Evolutionary conservation across 2,329 filamentous ascomycete genomes (phyloP), one percentile per base, ranked within the genome.

Genomic region (Scytalidium lignicola): DNA sequence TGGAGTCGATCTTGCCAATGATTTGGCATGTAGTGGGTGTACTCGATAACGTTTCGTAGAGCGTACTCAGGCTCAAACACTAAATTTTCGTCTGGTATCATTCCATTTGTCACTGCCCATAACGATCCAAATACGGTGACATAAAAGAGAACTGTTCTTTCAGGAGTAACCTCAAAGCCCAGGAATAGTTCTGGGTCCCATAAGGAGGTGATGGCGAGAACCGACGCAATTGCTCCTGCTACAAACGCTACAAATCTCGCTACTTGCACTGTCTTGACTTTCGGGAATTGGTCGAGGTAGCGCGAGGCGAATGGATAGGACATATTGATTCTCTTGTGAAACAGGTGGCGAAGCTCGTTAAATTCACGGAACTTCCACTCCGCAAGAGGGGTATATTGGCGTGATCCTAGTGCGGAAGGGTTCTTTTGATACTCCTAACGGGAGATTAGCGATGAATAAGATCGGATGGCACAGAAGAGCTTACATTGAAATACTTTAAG

Each of bases 341-440:
- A 99, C 2, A 97, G 76, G 67, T 99, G 93, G 49, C 86, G 86
- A 1, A 99, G 76, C 67, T 99, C 93, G 62, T 99, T 99, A 76
- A 97, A 99, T 65, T 97, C 92, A 43, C 93, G 85, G 55, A 99
- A 96, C 62, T 96, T 97, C 93, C 93, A 99, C 65, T 96, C 88
- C 0, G 93, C 93, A 45, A 96, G 79, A 1, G 90, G 88, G 0
- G 92, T 97, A 64, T 96, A 99, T 56, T 90, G 85, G 39, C 93
- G 83, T 15, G 90, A 86, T n/a, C 88, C 87, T 32, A 96, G 80
- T 54, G 90, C 85, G 1, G 89, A 83, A 0, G 90, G 92, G 54
- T 96, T 95, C 62, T 91, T 95, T 68, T 96, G 90, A 63, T 95
- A 96, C 73, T 99, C 92, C 86, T 90, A 52, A 21, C 12, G 18